Conservation (phyloP, 192 early-diverging fungal genomes). For the Coemansia sp. region DNA sequence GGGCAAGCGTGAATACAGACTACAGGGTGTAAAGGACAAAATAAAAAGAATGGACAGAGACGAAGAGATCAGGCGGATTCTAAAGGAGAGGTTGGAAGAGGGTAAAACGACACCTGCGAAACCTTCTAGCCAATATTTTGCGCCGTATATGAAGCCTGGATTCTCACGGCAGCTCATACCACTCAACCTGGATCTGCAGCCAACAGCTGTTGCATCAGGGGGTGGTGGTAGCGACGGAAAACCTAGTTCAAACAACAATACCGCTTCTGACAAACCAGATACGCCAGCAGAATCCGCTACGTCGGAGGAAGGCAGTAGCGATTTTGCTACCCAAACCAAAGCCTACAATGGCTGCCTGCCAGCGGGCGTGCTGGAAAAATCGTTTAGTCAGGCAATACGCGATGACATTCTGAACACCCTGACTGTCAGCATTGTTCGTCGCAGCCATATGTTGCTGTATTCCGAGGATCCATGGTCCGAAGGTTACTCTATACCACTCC, state of each 20-base stretch:
- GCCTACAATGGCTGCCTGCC: background rate
- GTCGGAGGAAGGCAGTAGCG: background rate
- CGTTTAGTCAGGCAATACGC: constrained; percentile 28
- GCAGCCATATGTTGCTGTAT: constrained; percentile 46
- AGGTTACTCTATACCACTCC: constrained; percentile 41
- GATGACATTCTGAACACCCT: constrained; percentile 40
- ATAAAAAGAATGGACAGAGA: constrained; percentile 23
- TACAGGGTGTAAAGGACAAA: constrained; percentile 10
- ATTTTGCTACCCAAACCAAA: background rate
- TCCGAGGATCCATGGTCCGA: constrained; percentile 53
- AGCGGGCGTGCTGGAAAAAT: background rate
- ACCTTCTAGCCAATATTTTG: background rate
- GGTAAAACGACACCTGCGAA: background rate
- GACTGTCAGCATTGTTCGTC: constrained; percentile 30
- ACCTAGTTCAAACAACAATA: background rate
- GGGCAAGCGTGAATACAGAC: constrained; percentile 16
- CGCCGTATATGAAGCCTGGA: constrained; percentile 15
- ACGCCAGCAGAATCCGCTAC: background rate
- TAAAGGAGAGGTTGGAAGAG: constrained; percentile 11
- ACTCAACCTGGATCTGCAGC: constrained; percentile 10
- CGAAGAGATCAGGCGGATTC: constrained; percentile 21
- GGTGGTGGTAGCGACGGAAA: background rate
- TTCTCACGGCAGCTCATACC: constrained; percentile 42
- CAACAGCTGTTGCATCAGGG: constrained; percentile 2
- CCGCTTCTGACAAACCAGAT: background rate